Evolutionary conservation across 176 grass and related monocot species (phyloP).

Genomic region (Cenchrus americanus): DNA sequence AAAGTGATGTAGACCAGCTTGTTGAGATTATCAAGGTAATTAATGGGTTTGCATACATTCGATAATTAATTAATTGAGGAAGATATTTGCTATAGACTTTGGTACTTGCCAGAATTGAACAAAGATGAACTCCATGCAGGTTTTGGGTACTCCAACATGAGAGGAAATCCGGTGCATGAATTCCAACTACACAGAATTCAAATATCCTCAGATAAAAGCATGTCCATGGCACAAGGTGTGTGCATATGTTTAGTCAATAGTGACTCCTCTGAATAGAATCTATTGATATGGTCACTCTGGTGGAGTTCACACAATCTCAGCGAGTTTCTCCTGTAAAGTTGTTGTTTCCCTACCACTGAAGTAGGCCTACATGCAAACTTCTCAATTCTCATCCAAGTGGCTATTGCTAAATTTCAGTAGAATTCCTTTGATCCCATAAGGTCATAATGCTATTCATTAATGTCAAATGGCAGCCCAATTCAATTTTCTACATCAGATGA

Average conservation of each 20-base stretch:
- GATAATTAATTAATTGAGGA: neutral
- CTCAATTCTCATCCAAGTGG: neutral
- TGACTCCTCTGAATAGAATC: neutral
- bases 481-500: neutral
- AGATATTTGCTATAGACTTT: neutral
- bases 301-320: neutral
- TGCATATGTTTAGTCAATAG: neutral
- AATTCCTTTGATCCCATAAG: neutral
- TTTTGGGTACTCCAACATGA: constrained; percentile 64
- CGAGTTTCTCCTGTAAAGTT: no score
- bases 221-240: constrained; percentile 66
- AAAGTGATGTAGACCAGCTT: constrained; percentile 73
- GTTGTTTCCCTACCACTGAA: neutral
- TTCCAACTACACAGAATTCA: constrained; percentile 66
- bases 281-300: neutral
- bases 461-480: neutral
- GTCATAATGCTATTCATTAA: neutral
- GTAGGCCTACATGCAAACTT: neutral
- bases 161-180: constrained; percentile 76
- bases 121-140: constrained; percentile 30
- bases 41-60: neutral
- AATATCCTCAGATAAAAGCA: constrained; percentile 68
- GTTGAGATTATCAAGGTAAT: constrained; percentile 73
- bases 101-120: constrained; percentile 13
- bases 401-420: neutral